Evolutionary conservation across 73 alveolate species (phyloP).

Genomic region (Tetrahymena borealis): DNA sequence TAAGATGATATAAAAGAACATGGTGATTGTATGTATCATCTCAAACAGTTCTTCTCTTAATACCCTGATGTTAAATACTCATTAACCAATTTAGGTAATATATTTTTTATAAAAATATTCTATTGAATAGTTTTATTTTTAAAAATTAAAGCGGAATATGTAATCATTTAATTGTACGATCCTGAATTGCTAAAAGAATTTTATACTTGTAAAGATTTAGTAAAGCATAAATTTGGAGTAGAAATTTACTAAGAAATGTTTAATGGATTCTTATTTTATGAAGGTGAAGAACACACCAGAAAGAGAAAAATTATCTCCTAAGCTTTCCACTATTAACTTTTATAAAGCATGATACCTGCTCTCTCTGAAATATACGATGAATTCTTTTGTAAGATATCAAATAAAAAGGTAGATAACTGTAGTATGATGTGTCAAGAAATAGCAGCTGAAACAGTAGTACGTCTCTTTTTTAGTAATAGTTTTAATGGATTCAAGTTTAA

Average conservation of each 20-base stretch:
- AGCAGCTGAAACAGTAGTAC: not conserved
- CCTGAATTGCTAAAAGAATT: not conserved
- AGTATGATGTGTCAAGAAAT: not conserved
- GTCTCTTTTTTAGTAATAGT: not conserved
- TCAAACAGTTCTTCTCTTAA: not conserved
- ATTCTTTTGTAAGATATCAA: not conserved
- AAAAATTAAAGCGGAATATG: not conserved
- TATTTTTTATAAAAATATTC: not conserved
- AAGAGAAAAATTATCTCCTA: not conserved
- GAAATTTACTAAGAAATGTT: not conserved
- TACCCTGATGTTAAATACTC: not conserved
- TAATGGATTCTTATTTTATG: not conserved
- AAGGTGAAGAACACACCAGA: not conserved
- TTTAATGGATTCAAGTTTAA: not conserved
- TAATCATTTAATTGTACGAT: not conserved
- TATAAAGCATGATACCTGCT: not conserved
- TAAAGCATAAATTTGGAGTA: not conserved
- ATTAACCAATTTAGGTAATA: not conserved
- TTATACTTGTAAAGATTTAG: not conserved
- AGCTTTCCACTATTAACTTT: not conserved
- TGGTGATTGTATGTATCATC: not conserved
- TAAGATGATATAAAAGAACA: not conserved
- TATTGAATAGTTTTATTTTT: not conserved
- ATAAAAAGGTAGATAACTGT: not conserved
- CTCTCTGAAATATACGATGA: not conserved